A percentile compares a stretch with the other conserved stretches of the same genome.
phyloP scores from a whole-genome alignment of 805 yeast genomes.

The Saccharomyces mikatae region DNA sequence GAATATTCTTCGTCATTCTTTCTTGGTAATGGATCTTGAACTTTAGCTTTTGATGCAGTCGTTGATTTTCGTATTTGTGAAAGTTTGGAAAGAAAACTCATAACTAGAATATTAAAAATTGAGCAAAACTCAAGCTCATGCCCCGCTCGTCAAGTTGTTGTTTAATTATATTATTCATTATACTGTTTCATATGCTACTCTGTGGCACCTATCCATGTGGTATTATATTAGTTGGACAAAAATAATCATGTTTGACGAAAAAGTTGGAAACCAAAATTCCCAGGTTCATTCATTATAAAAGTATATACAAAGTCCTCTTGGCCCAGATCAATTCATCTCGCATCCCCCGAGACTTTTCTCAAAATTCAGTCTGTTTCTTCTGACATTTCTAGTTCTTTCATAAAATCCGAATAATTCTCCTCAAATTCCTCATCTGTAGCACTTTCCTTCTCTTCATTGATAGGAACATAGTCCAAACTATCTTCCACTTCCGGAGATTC shows the following conservation, averaged over 20 bases:
- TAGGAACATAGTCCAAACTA: neutral
- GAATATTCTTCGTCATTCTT: slow-evolving; percentile 9
- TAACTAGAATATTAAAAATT: slow-evolving; percentile 1
- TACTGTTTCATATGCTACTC: neutral
- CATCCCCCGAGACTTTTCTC: no score
- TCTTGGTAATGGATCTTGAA: neutral
- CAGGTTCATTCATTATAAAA: neutral
- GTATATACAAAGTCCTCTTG: neutral
- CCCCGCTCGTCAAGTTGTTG: neutral
- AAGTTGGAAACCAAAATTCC: neutral
- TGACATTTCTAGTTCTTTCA: slow-evolving; percentile 23
- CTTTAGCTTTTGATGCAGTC: slow-evolving; percentile 3
- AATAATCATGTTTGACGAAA: neutral
- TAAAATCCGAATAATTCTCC: slow-evolving; percentile 28
- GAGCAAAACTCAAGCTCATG: neutral
- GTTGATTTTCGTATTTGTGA: slow-evolving; percentile 21
- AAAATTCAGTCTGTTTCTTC: neutral
- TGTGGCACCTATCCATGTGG: neutral
- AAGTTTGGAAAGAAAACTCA: slow-evolving; percentile 29
- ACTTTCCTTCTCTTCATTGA: neutral
- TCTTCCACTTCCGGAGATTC: neutral
- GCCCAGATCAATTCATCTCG: no score
- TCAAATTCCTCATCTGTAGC: slow-evolving; percentile 5
- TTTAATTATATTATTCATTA: neutral
- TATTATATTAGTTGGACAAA: neutral